Conservation (phyloP, 768 basidiomycete genomes). For the Chalciporus sphaerocephalus region DNA sequence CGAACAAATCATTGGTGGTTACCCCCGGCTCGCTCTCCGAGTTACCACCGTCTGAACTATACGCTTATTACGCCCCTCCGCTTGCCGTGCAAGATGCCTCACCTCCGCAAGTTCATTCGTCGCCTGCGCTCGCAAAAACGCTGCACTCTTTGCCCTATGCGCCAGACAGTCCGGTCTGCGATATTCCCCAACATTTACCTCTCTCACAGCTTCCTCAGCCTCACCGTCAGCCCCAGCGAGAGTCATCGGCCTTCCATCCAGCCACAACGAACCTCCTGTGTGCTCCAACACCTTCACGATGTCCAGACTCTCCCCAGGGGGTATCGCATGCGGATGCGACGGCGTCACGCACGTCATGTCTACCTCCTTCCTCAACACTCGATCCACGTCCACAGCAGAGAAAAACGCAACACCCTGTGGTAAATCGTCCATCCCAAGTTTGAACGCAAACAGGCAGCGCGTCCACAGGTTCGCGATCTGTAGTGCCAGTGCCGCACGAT, state of each 20-base stretch:
- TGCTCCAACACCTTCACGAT: constrained; percentile 60
- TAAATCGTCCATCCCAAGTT: constrained; percentile 92
- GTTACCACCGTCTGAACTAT: neutral
- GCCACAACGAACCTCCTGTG: constrained; percentile 69
- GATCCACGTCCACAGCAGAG: constrained; percentile 92
- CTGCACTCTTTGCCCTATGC: constrained; percentile 59
- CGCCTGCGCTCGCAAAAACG: constrained; percentile 75
- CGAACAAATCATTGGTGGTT: constrained; percentile 38
- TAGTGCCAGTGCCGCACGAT: constrained; percentile 86
- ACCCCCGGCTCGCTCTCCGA: neutral
- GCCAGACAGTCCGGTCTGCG: constrained; percentile 53
- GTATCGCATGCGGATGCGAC: constrained; percentile 77
- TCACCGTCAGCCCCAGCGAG: constrained; percentile 6
- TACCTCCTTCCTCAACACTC: constrained; percentile 89
- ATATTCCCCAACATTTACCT: constrained; percentile 39
- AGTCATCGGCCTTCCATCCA: constrained; percentile 55
- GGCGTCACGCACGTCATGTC: constrained; percentile 96
- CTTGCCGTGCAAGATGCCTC: constrained; percentile 57
- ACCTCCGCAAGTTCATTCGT: constrained; percentile 69
- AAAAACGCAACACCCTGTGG: constrained; percentile 97
- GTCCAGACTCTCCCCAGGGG: constrained; percentile 82
- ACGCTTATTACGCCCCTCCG: constrained; percentile 1
- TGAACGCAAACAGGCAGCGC: constrained; percentile 82
- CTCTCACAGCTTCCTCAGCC: neutral
- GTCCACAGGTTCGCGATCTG: constrained; percentile 98